These are phyloP conservation scores for Fusarium sp. DNA, from an alignment of 2,329 filamentous ascomycete genomes.

Conservation along the genomic window DNA sequence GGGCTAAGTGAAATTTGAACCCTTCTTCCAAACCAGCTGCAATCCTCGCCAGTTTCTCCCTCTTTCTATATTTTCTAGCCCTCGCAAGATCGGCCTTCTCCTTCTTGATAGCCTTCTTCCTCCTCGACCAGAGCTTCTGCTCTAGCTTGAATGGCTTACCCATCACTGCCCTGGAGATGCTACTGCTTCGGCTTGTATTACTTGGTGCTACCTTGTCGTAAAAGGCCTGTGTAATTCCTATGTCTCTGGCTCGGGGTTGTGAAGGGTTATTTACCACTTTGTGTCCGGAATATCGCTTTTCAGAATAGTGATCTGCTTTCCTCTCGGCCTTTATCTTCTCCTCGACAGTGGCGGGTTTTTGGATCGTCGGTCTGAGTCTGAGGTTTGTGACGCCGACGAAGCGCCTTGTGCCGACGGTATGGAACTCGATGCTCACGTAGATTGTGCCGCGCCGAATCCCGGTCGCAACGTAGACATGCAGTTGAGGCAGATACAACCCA, in stretches of 20 bases:
- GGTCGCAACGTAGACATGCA: slow-evolving; percentile 41
- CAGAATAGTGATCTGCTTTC: background rate
- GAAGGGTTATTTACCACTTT: background rate
- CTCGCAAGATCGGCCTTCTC: background rate
- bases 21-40: too few relatives aligned
- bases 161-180: background rate
- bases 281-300: background rate
- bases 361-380: background rate
- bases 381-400: slow-evolving; percentile 35
- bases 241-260: background rate
- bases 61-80: background rate
- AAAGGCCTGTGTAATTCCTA: background rate
- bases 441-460: background rate
- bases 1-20: too few relatives aligned
- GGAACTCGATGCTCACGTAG: slow-evolving; percentile 33
- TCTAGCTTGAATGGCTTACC: slow-evolving; percentile 66
- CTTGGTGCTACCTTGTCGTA: background rate
- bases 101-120: background rate
- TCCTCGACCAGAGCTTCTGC: slow-evolving; percentile 71
- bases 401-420: slow-evolving; percentile 40
- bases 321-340: background rate
- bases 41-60: background rate
- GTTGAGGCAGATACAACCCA: slow-evolving; percentile 37
- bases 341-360: background rate
- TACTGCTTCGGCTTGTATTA: background rate